Evolutionary conservation across 768 basidiomycete genomes (phyloP).

Genomic region (Exidia glandulosa): DNA sequence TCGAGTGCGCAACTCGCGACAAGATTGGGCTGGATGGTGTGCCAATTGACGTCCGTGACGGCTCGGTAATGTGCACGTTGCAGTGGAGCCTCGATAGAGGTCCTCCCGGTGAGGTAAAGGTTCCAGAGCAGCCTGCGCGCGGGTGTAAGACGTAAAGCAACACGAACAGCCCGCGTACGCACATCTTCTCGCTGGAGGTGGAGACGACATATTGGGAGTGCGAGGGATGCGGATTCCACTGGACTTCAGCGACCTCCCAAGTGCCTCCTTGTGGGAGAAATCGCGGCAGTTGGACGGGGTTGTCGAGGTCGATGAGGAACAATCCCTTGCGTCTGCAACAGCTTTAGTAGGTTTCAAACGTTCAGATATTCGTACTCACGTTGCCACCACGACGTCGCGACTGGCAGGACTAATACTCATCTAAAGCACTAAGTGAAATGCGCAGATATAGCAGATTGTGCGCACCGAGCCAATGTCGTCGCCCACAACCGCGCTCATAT

Average conservation of each 20-base stretch:
- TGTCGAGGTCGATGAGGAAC: constrained; percentile 89
- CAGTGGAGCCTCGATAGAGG: constrained; percentile 65
- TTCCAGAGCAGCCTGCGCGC: constrained; percentile 99
- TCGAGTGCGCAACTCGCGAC: constrained; percentile 90
- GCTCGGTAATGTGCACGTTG: constrained; percentile 87
- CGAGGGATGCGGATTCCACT: constrained; percentile 79
- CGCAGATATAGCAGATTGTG: not conserved
- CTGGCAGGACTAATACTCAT: constrained; percentile 88
- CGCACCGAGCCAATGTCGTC: not conserved
- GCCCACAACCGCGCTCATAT: not conserved
- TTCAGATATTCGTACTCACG: constrained; percentile 38
- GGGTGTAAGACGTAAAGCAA: too few relatives aligned
- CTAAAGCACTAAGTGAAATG: constrained; percentile 26
- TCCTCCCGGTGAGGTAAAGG: constrained; percentile 57
- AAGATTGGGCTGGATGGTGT: constrained; percentile 68
- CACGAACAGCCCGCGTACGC: too few relatives aligned
- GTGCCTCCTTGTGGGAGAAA: constrained; percentile 94
- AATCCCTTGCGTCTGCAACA: constrained; percentile 58
- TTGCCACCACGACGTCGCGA: constrained; percentile 82
- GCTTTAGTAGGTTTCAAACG: constrained; percentile 19
- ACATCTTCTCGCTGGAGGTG: constrained; percentile 83
- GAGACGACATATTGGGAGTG: constrained; percentile 76
- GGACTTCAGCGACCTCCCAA: constrained; percentile 90
- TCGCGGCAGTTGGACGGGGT: constrained; percentile 76
- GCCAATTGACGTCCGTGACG: constrained; percentile 98